These are phyloP conservation scores for Clarireedia hainanense DNA, from an alignment of 2,329 filamentous ascomycete species.

Conservation along the genomic window DNA sequence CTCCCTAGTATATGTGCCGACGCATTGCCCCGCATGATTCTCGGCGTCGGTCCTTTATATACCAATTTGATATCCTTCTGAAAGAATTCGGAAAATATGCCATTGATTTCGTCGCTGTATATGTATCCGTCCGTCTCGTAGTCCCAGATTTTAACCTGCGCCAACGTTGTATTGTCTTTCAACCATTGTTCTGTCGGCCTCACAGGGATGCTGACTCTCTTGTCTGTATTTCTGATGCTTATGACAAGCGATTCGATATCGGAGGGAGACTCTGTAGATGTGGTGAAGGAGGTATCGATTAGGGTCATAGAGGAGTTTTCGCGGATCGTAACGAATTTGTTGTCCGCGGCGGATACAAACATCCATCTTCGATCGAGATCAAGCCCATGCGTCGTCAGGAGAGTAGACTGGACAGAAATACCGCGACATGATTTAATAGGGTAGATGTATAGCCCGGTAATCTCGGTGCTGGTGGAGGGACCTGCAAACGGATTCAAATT, in stretches of 20 bases:
- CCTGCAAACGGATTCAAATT: conserved; percentile 15
- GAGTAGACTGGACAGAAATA: conserved; percentile 43
- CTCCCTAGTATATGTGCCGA: conserved; percentile 44
- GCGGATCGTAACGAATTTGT: conserved; percentile 55
- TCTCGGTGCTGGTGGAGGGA: conserved; percentile 11
- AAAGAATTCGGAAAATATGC: conserved; percentile 47
- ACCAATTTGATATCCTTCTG: conserved; percentile 47
- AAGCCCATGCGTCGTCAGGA: conserved; percentile 47
- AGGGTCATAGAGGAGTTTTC: conserved; percentile 54
- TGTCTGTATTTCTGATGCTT: conserved; percentile 32
- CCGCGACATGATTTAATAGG: conserved; percentile 62
- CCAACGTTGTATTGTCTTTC: conserved; percentile 40
- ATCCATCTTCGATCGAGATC: conserved; percentile 60
- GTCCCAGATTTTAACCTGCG: conserved; percentile 50
- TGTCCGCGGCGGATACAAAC: conserved; percentile 44
- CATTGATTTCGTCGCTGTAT: conserved; percentile 44
- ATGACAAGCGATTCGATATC: conserved; percentile 41
- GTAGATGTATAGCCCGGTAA: conserved; percentile 43
- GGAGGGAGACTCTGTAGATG: not conserved
- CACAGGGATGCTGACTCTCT: conserved; percentile 44
- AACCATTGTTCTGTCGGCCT: conserved; percentile 48
- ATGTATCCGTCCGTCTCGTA: conserved; percentile 48
- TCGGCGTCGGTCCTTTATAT: conserved; percentile 52
- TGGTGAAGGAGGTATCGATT: conserved; percentile 31
- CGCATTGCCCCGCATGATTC: conserved; percentile 49